Conservation (phyloP, 2,329 filamentous ascomycete species). For the Rutstroemia sp. region DNA sequence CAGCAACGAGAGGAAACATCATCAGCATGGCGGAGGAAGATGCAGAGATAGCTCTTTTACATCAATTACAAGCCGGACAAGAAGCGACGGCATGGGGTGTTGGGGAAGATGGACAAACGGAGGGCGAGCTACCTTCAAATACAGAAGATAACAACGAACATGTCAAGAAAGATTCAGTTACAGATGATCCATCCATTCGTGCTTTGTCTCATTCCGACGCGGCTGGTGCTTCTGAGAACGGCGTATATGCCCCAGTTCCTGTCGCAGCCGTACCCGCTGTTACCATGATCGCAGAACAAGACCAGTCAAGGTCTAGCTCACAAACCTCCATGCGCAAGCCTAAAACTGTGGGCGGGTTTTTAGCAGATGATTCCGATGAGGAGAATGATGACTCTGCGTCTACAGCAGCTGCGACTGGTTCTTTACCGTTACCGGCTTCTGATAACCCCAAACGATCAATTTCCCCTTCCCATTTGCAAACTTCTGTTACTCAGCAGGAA, state of each 20-base stretch:
- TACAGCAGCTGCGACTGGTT: slow-evolving; percentile 15
- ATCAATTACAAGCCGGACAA: slow-evolving; percentile 30
- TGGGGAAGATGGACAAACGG: slow-evolving; percentile 23
- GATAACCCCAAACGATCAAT: slow-evolving; percentile 23
- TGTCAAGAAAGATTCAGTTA: slow-evolving; percentile 30
- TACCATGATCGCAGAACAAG: slow-evolving; percentile 22
- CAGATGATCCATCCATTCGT: slow-evolving; percentile 32
- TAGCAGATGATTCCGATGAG: slow-evolving; percentile 32
- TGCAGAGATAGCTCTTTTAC: slow-evolving; percentile 32
- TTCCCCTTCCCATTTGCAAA: slow-evolving; percentile 27
- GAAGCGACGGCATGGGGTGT: slow-evolving; percentile 26
- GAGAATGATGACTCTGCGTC: slow-evolving; percentile 26
- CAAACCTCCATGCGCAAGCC: slow-evolving; percentile 27
- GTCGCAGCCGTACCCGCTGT: slow-evolving; percentile 25
- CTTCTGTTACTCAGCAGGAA: slow-evolving; percentile 23
- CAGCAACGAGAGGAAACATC: neutral
- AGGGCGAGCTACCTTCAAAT: slow-evolving; percentile 29
- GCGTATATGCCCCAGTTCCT: slow-evolving; percentile 30
- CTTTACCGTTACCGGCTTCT: slow-evolving; percentile 21
- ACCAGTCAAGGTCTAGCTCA: slow-evolving; percentile 27
- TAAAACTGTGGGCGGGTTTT: slow-evolving; percentile 30
- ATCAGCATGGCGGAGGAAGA: slow-evolving; percentile 30
- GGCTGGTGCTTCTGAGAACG: slow-evolving; percentile 27
- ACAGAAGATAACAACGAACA: slow-evolving; percentile 31
- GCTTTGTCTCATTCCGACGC: slow-evolving; percentile 29